Conservation (phyloP, 2,329 filamentous ascomycete genomes). For the Phialemonium atrogriseum region DNA sequence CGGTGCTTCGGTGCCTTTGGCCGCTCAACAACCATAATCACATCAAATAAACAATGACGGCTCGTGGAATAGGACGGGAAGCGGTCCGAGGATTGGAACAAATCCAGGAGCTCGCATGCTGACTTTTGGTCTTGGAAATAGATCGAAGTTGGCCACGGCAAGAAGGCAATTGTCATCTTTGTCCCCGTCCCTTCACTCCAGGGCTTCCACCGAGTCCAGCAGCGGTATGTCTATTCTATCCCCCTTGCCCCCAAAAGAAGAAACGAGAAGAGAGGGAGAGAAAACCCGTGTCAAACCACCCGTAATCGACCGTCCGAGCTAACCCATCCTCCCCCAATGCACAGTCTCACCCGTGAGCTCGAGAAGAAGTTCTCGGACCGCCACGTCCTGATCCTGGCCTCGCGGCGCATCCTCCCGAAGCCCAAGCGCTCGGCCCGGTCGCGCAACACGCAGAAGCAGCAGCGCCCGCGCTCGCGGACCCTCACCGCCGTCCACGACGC, state of each 20-base stretch:
- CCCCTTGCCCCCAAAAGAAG: conserved; percentile 1
- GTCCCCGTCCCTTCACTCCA: conserved; percentile 97
- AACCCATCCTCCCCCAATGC: conserved; percentile 7
- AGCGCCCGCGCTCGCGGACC: conserved; percentile 95
- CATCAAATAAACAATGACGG: too few species aligned
- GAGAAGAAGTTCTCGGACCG: conserved; percentile 99
- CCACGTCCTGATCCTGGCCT: conserved; percentile 97
- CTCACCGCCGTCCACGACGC: conserved; percentile 98
- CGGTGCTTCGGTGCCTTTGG: conserved; percentile 2
- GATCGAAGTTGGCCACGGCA: conserved; percentile 99
- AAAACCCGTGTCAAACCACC: too few species aligned
- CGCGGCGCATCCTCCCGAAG: conserved; percentile 96
- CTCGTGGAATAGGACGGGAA: conserved; percentile 63
- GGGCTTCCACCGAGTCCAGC: conserved; percentile 99
- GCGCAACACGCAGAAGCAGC: conserved; percentile 95
- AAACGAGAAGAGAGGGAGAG: too few species aligned
- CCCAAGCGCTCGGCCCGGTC: conserved; percentile 97
- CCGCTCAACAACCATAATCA: too few species aligned
- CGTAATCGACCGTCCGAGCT: too few species aligned
- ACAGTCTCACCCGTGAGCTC: conserved; percentile 95
- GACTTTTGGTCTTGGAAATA: conserved; percentile 61
- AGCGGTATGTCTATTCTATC: conserved; percentile 65
- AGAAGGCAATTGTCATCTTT: conserved; percentile 99
- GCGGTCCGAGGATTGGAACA: conserved; percentile 57
- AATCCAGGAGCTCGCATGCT: conserved; percentile 69